A percentile compares a stretch with the other conserved stretches of the same genome.
Evolutionary conservation across 371 early-diverging fungal genomes (phyloP).

Genomic region (Dichotomocladium elegans): DNA sequence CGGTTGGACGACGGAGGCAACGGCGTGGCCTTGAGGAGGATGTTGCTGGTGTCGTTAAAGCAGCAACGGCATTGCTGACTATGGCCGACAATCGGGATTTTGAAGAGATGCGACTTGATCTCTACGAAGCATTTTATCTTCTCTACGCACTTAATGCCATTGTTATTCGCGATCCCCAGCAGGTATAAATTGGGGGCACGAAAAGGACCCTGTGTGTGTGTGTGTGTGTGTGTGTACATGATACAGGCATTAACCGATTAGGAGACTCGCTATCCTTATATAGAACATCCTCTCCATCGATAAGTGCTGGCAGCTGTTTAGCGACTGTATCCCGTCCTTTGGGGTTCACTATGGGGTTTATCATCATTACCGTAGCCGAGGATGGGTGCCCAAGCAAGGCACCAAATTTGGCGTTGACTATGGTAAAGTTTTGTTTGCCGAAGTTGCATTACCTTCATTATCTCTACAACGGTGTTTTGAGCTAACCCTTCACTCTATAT

Average conservation of each 20-base stretch:
- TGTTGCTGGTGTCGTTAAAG: conserved; percentile 2
- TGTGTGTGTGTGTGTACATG: too few species aligned
- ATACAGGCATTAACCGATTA: neutral
- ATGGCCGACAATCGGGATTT: conserved; percentile 21
- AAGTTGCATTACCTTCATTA: too few species aligned
- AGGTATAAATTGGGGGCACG: too few species aligned
- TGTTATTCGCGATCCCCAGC: conserved; percentile 25
- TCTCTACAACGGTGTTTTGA: neutral
- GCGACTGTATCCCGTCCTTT: conserved; percentile 36
- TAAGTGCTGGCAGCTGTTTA: conserved; percentile 9
- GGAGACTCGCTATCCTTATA: neutral
- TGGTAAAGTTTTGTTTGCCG: too few species aligned
- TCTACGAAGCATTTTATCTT: conserved; percentile 69
- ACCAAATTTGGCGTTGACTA: conserved; percentile 83
- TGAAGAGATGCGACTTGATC: conserved; percentile 56
- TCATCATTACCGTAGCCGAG: conserved; percentile 74
- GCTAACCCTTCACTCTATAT: conserved; percentile 6
- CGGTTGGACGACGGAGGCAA: conserved; percentile 40
- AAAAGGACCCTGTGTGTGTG: too few species aligned
- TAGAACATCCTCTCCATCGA: conserved; percentile 16
- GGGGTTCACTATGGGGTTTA: conserved; percentile 70
- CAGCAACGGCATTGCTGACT: conserved; percentile 5
- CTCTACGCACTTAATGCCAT: conserved; percentile 53
- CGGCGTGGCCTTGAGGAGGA: conserved; percentile 17
- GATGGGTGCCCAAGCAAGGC: conserved; percentile 83